A percentile compares a stretch with the other conserved stretches of the same genome.
phyloP scores from a whole-genome alignment of 345 rosid species.

The Trapa bicornis region DNA sequence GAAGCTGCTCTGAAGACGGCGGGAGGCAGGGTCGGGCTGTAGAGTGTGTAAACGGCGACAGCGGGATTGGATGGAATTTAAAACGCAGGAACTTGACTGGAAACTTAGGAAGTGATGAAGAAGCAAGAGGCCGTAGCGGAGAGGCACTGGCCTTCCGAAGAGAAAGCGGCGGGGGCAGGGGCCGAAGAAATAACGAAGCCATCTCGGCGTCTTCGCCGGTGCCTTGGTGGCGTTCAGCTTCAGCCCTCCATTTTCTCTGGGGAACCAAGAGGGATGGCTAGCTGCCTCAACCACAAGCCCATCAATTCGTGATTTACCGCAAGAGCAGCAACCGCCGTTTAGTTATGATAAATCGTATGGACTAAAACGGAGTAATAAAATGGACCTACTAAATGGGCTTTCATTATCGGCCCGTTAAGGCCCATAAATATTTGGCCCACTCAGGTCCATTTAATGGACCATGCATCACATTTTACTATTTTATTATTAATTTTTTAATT shows the following conservation, averaged over 20 bases:
- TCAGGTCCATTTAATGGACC: too few relatives aligned
- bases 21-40: conserved; percentile 1
- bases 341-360: too few relatives aligned
- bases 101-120: background rate
- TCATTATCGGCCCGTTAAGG: too few relatives aligned
- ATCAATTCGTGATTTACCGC: too few relatives aligned
- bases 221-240: background rate
- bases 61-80: background rate
- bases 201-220: background rate
- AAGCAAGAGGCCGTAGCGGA: conserved; percentile 1
- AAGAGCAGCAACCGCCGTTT: too few relatives aligned
- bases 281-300: too few relatives aligned
- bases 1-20: background rate
- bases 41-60: conserved; percentile 1
- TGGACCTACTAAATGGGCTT: too few relatives aligned
- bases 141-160: background rate
- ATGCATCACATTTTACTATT: too few relatives aligned
- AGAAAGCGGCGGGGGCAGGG: conserved; percentile 5
- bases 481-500: too few relatives aligned
- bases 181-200: background rate
- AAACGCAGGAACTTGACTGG: background rate
- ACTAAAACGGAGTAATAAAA: too few relatives aligned
- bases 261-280: too few relatives aligned
- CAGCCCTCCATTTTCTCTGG: background rate
- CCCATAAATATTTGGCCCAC: too few relatives aligned